These are phyloP conservation scores for Metarhizium rileyi DNA, from an alignment of 2,329 filamentous ascomycete species.

Conservation along the genomic window DNA sequence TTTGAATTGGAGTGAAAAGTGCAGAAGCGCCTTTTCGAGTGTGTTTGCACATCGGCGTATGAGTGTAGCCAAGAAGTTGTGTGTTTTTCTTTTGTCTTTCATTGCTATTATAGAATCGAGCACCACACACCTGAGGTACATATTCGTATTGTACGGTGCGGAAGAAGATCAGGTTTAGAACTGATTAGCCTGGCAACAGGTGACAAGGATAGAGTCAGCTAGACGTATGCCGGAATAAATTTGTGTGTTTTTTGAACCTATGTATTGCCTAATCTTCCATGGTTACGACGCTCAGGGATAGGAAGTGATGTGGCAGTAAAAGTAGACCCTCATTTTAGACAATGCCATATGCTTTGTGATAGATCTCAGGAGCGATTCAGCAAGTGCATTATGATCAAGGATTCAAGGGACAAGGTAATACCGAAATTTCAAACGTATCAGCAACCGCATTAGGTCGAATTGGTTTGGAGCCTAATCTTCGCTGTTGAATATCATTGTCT, in stretches of 20 bases:
- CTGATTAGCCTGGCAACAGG: not conserved
- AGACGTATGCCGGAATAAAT: not conserved
- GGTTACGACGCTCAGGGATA: not conserved
- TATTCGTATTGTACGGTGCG: not conserved
- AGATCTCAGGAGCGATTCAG: no score
- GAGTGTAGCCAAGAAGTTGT: constrained; percentile 1
- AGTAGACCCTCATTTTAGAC: no score
- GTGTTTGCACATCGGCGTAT: constrained; percentile 4
- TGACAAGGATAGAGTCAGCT: not conserved
- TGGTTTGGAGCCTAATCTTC: not conserved
- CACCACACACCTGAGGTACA: not conserved
- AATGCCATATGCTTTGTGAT: no score
- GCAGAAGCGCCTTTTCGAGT: constrained; percentile 2
- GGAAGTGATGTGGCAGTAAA: not conserved
- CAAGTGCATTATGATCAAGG: no score
- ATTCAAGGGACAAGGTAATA: no score
- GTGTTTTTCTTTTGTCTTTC: not conserved
- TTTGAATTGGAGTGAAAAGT: constrained; percentile 4
- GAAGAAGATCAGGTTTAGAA: not conserved
- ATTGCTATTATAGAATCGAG: not conserved
- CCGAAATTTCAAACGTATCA: no score
- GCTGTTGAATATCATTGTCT: not conserved
- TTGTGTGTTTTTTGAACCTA: not conserved
- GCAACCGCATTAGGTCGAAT: not conserved
- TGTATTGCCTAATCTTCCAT: not conserved